Base-by-base conservation (phyloP, 164 flowering plant species). In the Annona squamosa region DNA sequence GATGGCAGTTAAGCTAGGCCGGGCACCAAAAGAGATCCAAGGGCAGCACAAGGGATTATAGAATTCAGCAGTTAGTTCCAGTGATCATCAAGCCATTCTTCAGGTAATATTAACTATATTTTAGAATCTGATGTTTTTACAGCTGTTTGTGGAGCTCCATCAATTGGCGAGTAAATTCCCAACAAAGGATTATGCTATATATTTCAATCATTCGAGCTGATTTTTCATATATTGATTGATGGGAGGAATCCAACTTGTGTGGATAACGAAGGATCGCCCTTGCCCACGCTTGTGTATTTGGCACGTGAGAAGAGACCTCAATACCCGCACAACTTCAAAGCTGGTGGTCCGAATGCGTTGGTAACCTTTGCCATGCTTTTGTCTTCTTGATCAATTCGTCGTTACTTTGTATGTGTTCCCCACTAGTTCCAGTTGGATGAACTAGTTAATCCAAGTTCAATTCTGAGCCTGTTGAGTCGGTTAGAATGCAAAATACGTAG, bases 31-130 rank as follows among this genome's bases (percentile, higher is more conserved):
- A 72, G 86, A 83, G 59, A 66, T 78, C 45, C 76, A 69, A 3
- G 48, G 61, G 7, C 59, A 76, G 59, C 87, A 89, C 68, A 74
- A 66, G 63, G 87, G 86, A 70, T 91, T 91, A n/a, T 89, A 93
- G 93, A 79, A 80, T 75, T 69, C 71, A 7, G 74, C 81, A 0
- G 63, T 76, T 2, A 81, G 90, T 47, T 67, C 59, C 3, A 76
- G 76, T 12, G 86, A 91, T 77, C 97, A 91, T 74, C 91, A 83
- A 67, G 74, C 97, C 63, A 85, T 90, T 64, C 80, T 91, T 71
- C 87, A 87, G 77, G 97, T 91, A 80, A 26, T 26, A 26, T 26
- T 26, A 26, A 26, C 37, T 26, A 26, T 26, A 1, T 26, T 26
- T 26, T 26, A 26, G 37, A 26, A 26, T 26, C 37, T 26, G 37